These are phyloP conservation scores for Lunularia cruciata DNA, from an alignment of 225 moss, liverwort and hornwort species.

Conservation along the genomic window DNA sequence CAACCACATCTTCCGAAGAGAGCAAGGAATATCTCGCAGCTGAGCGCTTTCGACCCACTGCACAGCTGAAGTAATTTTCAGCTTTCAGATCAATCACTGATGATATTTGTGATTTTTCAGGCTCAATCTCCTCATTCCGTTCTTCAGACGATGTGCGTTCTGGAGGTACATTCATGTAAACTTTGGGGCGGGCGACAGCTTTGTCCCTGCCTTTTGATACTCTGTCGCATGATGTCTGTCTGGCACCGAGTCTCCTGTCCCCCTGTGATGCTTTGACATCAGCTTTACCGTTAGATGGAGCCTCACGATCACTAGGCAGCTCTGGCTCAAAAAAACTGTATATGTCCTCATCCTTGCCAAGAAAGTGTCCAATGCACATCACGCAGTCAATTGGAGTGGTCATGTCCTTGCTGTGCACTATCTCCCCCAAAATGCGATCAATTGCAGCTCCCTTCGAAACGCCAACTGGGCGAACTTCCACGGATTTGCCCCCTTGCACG, in stretches of 20 bases:
- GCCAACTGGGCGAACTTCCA: constrained; percentile 90
- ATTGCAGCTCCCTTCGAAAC: constrained; percentile 95
- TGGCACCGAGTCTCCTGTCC: constrained; percentile 64
- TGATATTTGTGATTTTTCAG: constrained; percentile 30
- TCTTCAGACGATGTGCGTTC: constrained; percentile 24
- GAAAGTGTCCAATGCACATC: constrained; percentile 91
- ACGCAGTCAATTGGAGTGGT: constrained; percentile 79
- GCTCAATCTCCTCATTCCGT: constrained; percentile 11
- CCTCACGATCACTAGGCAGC: constrained; percentile 67
- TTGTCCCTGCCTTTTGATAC: constrained; percentile 58
- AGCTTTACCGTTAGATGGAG: constrained; percentile 53
- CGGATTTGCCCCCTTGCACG: constrained; percentile 85
- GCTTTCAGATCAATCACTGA: constrained; percentile 71
- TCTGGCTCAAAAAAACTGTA: constrained; percentile 92
- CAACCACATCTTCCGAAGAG: constrained; percentile 71
- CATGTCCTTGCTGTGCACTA: constrained; percentile 59
- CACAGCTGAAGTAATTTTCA: constrained; percentile 88
- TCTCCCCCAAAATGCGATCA: constrained; percentile 83
- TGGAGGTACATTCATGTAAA: constrained; percentile 17
- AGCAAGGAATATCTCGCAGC: constrained; percentile 80
- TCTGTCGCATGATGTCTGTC: constrained; percentile 54
- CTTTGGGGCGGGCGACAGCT: constrained; percentile 65
- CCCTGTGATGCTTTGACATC: constrained; percentile 42
- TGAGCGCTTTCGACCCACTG: constrained; percentile 77
- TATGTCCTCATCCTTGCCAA: constrained; percentile 96